Evolutionary conservation across 2,329 filamentous ascomycete species (phyloP).

Genomic region (Daldinia sp.): DNA sequence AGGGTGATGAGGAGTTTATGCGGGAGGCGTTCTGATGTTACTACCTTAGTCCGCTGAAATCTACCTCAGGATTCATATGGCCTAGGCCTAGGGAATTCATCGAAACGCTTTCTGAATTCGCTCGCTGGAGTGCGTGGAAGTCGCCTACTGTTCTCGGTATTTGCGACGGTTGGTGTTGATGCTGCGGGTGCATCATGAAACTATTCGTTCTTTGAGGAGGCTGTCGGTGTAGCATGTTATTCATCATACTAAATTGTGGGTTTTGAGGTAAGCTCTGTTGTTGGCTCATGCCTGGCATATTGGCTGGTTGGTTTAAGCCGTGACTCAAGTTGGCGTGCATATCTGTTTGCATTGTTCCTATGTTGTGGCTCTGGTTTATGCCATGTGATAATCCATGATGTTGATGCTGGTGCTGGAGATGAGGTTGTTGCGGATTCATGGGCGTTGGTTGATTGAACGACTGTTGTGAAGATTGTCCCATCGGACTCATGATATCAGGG

Average conservation of each 20-base stretch:
- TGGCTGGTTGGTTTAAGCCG: slow-evolving; percentile 50
- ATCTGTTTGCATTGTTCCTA: slow-evolving; percentile 54
- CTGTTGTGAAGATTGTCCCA: slow-evolving; percentile 55
- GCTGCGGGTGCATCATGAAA: slow-evolving; percentile 55
- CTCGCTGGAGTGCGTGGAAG: slow-evolving; percentile 63
- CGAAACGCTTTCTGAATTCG: slow-evolving; percentile 56
- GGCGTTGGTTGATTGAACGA: slow-evolving; percentile 51
- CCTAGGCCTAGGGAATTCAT: slow-evolving; percentile 54
- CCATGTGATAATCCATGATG: slow-evolving; percentile 48
- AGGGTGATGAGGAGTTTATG: neutral
- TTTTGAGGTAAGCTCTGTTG: slow-evolving; percentile 47
- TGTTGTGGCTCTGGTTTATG: slow-evolving; percentile 51
- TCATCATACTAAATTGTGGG: slow-evolving; percentile 50
- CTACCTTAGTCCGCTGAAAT: slow-evolving; percentile 56
- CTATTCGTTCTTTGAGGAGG: slow-evolving; percentile 56
- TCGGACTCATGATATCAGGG: slow-evolving; percentile 66
- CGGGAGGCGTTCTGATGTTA: slow-evolving; percentile 3
- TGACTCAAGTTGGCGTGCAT: slow-evolving; percentile 49
- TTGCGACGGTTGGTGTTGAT: slow-evolving; percentile 50
- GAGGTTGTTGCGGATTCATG: slow-evolving; percentile 51
- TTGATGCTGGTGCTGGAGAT: slow-evolving; percentile 48
- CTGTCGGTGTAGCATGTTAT: slow-evolving; percentile 52
- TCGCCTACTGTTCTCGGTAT: slow-evolving; percentile 61
- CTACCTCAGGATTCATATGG: slow-evolving; percentile 55
- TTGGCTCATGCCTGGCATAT: slow-evolving; percentile 51